These are phyloP conservation scores for Phaeotremella fagi DNA, from an alignment of 768 basidiomycete species.

Conservation along the genomic window DNA sequence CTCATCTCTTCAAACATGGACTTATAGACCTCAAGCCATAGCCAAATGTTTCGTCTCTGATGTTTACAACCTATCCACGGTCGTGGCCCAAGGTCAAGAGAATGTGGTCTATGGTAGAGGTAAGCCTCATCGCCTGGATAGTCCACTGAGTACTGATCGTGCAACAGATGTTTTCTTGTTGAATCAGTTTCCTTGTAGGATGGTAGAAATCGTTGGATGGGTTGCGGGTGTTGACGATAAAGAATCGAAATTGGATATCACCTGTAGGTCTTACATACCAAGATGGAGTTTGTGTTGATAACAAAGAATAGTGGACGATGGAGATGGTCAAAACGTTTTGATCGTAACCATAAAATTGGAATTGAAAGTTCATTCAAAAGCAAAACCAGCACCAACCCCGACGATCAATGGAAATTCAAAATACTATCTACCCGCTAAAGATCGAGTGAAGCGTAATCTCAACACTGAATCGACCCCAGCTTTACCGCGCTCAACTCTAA, in stretches of 20 bases:
- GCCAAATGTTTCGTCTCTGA: constrained; percentile 35
- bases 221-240: constrained; percentile 37
- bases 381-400: neutral
- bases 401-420: neutral
- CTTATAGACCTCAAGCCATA: constrained; percentile 33
- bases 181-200: constrained; percentile 30
- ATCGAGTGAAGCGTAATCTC: constrained; percentile 2
- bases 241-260: constrained; percentile 26
- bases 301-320: constrained; percentile 34
- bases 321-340: constrained; percentile 31
- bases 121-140: no score
- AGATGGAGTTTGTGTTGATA: neutral
- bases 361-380: neutral
- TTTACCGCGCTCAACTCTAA: neutral
- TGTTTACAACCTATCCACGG: constrained; percentile 21
- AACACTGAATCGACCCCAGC: neutral
- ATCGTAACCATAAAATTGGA: constrained; percentile 18
- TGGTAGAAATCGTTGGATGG: constrained; percentile 39
- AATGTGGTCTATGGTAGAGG: no score
- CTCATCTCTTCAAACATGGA: constrained; percentile 30
- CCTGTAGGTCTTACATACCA: constrained; percentile 9
- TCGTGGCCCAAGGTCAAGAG: constrained; percentile 5
- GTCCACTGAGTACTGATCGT: neutral
- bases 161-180: constrained; percentile 36
- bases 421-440: constrained; percentile 11